phyloP scores from a whole-genome alignment of 352 stramenopile genomes.

The Phytophthora hibernalis region DNA sequence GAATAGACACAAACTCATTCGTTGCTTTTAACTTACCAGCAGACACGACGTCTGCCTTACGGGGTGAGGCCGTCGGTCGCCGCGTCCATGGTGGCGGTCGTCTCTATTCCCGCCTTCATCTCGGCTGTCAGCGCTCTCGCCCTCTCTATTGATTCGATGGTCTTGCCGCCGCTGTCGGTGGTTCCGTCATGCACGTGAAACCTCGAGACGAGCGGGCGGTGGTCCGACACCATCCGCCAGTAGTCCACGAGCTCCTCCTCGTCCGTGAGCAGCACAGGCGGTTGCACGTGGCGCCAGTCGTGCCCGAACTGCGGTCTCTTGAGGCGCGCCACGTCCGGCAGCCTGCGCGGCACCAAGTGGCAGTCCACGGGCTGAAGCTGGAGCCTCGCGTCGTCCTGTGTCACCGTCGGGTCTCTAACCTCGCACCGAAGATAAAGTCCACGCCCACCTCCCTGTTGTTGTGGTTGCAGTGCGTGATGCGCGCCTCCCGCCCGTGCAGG shows the following conservation, averaged over 20 bases:
- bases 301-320: slow-evolving; percentile 83
- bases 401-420: slow-evolving; percentile 34
- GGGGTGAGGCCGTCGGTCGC: slow-evolving; percentile 35
- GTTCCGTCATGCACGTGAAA: slow-evolving; percentile 55
- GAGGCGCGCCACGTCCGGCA: slow-evolving; percentile 71
- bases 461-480: slow-evolving; percentile 90
- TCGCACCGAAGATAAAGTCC: slow-evolving; percentile 86
- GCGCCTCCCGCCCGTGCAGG: slow-evolving; percentile 77
- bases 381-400: slow-evolving; percentile 26
- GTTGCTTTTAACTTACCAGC: slow-evolving; percentile 41
- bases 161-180: slow-evolving; percentile 1
- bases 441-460: slow-evolving; percentile 90
- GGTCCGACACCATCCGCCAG: slow-evolving; percentile 85
- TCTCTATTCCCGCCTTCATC: slow-evolving; percentile 33
- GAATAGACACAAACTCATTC: slow-evolving; percentile 13
- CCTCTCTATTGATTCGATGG: slow-evolving; percentile 27
- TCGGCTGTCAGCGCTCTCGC: slow-evolving; percentile 27
- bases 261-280: slow-evolving; percentile 52
- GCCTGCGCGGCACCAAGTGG: slow-evolving; percentile 65
- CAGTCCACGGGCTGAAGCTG: slow-evolving; percentile 64
- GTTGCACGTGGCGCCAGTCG: slow-evolving; percentile 60
- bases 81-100: slow-evolving; percentile 25
- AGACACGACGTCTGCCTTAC: slow-evolving; percentile 29
- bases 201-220: slow-evolving; percentile 69
- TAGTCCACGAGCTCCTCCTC: slow-evolving; percentile 81